Conservation (phyloP, 2,329 filamentous ascomycete species). For the Pseudovirgaria hyperparasitica region DNA sequence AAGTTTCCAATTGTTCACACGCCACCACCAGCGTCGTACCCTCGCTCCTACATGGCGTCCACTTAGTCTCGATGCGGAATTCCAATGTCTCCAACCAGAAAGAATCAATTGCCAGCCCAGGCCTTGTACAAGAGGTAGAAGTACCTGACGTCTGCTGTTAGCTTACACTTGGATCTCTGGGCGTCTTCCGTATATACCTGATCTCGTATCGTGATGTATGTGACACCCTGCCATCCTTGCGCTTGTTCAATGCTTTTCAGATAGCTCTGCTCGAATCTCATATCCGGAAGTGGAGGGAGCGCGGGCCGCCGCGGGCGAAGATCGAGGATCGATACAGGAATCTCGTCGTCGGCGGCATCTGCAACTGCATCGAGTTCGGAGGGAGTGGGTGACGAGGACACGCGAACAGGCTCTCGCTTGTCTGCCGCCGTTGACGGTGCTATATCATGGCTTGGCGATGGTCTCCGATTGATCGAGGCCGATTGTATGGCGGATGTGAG, state of each 20-base stretch:
- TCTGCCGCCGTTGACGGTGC: conserved; percentile 69
- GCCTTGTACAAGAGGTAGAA: conserved; percentile 81
- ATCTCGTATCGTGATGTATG: conserved; percentile 76
- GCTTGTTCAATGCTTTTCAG: conserved; percentile 74
- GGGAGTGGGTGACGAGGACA: conserved; percentile 22
- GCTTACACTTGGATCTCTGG: conserved; percentile 1
- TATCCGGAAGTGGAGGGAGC: conserved; percentile 64
- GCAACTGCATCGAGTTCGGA: conserved; percentile 35
- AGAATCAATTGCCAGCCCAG: conserved; percentile 77
- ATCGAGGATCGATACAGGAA: conserved; percentile 53
- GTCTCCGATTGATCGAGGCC: conserved; percentile 60
- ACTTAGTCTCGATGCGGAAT: conserved; percentile 61
- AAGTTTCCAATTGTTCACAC: conserved; percentile 72
- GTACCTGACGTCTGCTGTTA: conserved; percentile 41
- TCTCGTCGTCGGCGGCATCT: conserved; percentile 49
- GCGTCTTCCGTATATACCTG: conserved; percentile 45
- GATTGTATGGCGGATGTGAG: conserved; percentile 71
- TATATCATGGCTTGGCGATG: conserved; percentile 61
- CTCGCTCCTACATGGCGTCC: conserved; percentile 66
- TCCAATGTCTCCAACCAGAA: conserved; percentile 84
- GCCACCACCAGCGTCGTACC: conserved; percentile 86
- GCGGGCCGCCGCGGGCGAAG: conserved; percentile 39
- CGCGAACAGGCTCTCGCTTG: conserved; percentile 46
- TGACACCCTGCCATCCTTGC: conserved; percentile 65
- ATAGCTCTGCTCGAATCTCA: conserved; percentile 97